Conservation (phyloP, 768 basidiomycete genomes). For the Cystobasidium ongulense region DNA sequence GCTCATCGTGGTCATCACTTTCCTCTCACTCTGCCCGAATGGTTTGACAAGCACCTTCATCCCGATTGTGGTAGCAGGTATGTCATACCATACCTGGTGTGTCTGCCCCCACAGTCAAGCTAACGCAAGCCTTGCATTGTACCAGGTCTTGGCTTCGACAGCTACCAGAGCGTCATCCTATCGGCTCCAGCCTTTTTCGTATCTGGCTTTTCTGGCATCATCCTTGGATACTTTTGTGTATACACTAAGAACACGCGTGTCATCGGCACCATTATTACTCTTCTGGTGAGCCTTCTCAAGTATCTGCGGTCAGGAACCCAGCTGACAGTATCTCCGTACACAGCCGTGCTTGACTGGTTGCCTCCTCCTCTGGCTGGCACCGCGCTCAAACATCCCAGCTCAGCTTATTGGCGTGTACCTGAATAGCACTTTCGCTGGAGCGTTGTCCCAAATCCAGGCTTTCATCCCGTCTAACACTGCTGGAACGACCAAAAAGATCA, state of each 20-base stretch:
- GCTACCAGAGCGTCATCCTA: not conserved
- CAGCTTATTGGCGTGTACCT: not conserved
- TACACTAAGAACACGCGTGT: not conserved
- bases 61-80: conserved; percentile 5
- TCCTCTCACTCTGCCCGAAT: not conserved
- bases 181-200: conserved; percentile 17
- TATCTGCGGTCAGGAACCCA: not conserved
- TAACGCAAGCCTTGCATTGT: not conserved
- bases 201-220: conserved; percentile 5
- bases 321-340: not conserved
- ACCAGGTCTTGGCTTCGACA: conserved; percentile 4
- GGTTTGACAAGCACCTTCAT: conserved; percentile 13
- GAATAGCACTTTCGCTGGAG: conserved; percentile 1
- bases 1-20: conserved; percentile 7
- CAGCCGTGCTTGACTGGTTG: conserved; percentile 8
- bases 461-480: conserved; percentile 12
- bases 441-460: conserved; percentile 3
- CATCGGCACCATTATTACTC: not conserved
- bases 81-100: not conserved
- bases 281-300: not conserved
- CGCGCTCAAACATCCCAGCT: conserved; percentile 3
- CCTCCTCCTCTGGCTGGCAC: conserved; percentile 3
- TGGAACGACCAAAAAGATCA: conserved; percentile 1
- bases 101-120: not conserved
- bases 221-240: not conserved